Percentiles rank a stretch among this genome's conserved stretches.
Conservation (phyloP, 805 yeast species). For the Wickerhamiella australiensis region DNA sequence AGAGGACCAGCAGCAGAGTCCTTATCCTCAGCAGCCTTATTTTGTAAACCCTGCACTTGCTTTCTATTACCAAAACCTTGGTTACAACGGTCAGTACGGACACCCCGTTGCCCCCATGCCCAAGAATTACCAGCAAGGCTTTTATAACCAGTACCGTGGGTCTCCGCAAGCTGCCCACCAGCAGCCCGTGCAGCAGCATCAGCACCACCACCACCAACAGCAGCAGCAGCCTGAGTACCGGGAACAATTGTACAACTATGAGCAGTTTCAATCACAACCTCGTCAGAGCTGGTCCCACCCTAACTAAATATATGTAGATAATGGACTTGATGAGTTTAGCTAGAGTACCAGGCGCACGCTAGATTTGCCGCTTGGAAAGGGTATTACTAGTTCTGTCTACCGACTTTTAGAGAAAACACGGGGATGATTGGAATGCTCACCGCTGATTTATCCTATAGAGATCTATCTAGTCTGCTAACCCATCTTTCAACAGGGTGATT, state of each 20-base stretch:
- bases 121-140: constrained; percentile 8
- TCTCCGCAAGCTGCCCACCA: constrained; percentile 11
- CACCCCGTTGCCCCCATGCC: constrained; percentile 12
- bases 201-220: background rate
- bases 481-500: no score
- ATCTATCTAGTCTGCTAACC: no score
- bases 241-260: constrained; percentile 1
- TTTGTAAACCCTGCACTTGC: constrained; percentile 5
- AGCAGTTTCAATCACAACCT: constrained; percentile 1
- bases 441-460: no score
- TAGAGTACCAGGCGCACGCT: no score
- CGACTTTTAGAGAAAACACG: no score
- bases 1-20: constrained; percentile 2
- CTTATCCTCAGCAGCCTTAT: constrained; percentile 2
- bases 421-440: no score
- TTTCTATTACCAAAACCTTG: constrained; percentile 10
- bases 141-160: constrained; percentile 9
- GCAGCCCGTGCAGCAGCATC: background rate
- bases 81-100: constrained; percentile 9
- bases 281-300: background rate
- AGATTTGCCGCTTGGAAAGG: no score
- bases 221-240: background rate
- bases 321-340: background rate
- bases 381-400: no score
- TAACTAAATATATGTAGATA: background rate